Percentiles rank a stretch among this genome's conserved stretches.
Evolutionary conservation across 2,329 filamentous ascomycete genomes (phyloP).

Genomic region (Diplodia scrobiculata): DNA sequence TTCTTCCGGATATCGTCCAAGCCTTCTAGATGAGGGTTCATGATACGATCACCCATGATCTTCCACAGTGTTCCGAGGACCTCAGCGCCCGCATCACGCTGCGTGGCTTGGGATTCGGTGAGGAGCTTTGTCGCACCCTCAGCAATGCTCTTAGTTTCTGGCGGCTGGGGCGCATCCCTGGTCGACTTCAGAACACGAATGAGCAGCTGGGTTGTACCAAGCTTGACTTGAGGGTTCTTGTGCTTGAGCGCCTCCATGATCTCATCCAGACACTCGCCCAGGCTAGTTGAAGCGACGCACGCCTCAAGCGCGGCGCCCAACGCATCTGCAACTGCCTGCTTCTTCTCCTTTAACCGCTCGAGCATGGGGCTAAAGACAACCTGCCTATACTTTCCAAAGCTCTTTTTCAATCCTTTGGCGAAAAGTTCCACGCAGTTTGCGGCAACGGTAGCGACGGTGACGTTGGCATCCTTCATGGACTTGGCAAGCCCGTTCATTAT

Average conservation of each 20-base stretch:
- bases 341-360: constrained; percentile 97
- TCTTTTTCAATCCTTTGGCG: constrained; percentile 77
- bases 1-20: constrained; percentile 93
- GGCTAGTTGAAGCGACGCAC: constrained; percentile 64
- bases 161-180: constrained; percentile 76
- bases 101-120: constrained; percentile 80
- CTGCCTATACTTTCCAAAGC: constrained; percentile 78
- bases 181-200: constrained; percentile 83
- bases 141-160: constrained; percentile 82
- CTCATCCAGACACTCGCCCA: constrained; percentile 89
- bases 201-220: constrained; percentile 92
- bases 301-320: constrained; percentile 81
- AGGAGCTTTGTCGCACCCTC: constrained; percentile 87
- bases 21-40: constrained; percentile 88
- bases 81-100: constrained; percentile 87
- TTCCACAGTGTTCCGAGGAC: constrained; percentile 95
- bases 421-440: constrained; percentile 90
- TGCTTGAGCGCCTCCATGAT: constrained; percentile 80
- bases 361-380: constrained; percentile 85
- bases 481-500: constrained; percentile 83
- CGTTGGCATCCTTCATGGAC: constrained; percentile 98
- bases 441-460: constrained; percentile 88
- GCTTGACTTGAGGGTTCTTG: constrained; percentile 98
- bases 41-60: constrained; percentile 93
- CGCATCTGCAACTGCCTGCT: constrained; percentile 82